Conservation (phyloP, 176 grass and related monocot species). For the Avena sativa region DNA sequence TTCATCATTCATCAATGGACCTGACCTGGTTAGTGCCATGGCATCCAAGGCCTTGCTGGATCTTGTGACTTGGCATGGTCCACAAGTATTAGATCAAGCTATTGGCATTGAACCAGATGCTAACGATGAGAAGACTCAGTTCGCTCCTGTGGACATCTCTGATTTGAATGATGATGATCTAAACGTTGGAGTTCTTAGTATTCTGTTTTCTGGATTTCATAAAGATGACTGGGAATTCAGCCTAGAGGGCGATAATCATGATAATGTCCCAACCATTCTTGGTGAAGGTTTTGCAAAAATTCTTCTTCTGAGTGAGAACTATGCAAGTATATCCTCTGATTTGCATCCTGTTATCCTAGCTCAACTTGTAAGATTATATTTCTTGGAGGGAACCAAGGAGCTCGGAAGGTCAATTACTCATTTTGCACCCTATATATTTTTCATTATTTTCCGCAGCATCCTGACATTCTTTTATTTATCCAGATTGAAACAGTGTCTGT, state of each 20-base stretch:
- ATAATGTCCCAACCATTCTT: constrained; percentile 71
- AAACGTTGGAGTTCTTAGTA: constrained; percentile 70
- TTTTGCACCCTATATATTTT: constrained; percentile 29
- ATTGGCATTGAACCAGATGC: constrained; percentile 62
- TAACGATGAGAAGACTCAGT: constrained; percentile 51
- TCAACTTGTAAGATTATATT: constrained; percentile 73
- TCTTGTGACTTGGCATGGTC: constrained; percentile 83
- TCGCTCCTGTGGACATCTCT: constrained; percentile 62
- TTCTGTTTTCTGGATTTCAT: constrained; percentile 78
- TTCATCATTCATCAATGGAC: constrained; percentile 75
- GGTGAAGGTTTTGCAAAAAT: constrained; percentile 95
- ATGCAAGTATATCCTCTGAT: constrained; percentile 61
- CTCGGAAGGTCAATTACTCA: constrained; percentile 71
- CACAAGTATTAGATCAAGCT: constrained; percentile 73
- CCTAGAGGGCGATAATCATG: constrained; percentile 70
- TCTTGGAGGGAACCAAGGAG: constrained; percentile 73
- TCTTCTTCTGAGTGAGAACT: constrained; percentile 81
- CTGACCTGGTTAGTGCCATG: constrained; percentile 78
- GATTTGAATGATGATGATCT: constrained; percentile 64
- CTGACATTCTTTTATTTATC: constrained; percentile 19
- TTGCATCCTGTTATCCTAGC: constrained; percentile 73
- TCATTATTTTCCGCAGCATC: constrained; percentile 20
- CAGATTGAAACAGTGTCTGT: constrained; percentile 95
- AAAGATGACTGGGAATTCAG: constrained; percentile 62
- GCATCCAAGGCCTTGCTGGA: constrained; percentile 88